Evolutionary conservation across 2,329 filamentous ascomycete species (phyloP).

Genomic region (Fusarium camptoceras): DNA sequence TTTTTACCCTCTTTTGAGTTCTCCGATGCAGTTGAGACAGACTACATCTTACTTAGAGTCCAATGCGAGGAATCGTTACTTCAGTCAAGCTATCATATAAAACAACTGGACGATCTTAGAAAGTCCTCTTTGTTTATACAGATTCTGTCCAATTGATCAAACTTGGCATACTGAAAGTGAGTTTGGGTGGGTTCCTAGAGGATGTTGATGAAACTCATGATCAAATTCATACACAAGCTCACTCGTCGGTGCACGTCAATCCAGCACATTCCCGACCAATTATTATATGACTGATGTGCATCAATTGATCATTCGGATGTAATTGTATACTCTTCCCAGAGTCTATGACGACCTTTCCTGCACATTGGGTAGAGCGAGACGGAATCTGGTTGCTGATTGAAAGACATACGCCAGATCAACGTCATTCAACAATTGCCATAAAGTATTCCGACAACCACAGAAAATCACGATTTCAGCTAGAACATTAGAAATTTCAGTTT

Average conservation of each 20-base stretch:
- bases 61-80: background rate
- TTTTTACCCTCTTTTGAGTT: background rate
- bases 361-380: background rate
- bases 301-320: background rate
- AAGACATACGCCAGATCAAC: slow-evolving; percentile 14
- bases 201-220: background rate
- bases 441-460: background rate
- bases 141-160: background rate
- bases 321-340: background rate
- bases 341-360: background rate
- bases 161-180: background rate
- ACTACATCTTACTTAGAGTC: background rate
- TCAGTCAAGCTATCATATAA: background rate
- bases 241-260: background rate
- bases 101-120: background rate
- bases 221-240: background rate
- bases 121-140: background rate
- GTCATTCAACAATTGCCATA: background rate
- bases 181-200: background rate
- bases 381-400: background rate
- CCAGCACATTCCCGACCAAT: background rate
- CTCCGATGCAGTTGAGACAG: background rate
- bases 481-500: background rate
- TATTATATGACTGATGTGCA: background rate
- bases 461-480: background rate